These are phyloP conservation scores for Exophiala sideris DNA, from an alignment of 2,329 filamentous ascomycete genomes.

Conservation along the genomic window DNA sequence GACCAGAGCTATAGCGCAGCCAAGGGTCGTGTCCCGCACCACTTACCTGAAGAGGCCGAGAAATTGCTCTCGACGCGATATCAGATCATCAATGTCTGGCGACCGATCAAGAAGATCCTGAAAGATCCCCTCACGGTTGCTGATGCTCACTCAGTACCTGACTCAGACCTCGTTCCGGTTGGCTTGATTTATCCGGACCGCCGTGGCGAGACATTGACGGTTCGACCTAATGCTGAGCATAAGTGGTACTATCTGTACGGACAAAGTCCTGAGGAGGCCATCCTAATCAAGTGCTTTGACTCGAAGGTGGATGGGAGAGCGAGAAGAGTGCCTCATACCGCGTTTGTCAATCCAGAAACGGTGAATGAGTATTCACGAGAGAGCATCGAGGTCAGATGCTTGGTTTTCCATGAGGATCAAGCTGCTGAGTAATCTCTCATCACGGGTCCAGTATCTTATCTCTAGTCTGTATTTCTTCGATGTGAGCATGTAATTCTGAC, in stretches of 20 bases:
- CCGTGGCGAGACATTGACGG: slow-evolving; percentile 49
- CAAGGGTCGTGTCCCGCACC: slow-evolving; percentile 41
- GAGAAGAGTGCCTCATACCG: slow-evolving; percentile 54
- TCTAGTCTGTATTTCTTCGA: not conserved
- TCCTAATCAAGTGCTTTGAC: slow-evolving; percentile 62
- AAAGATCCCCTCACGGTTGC: slow-evolving; percentile 56
- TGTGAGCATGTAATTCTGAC: too few relatives aligned
- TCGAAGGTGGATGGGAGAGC: slow-evolving; percentile 53
- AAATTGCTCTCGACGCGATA: slow-evolving; percentile 43
- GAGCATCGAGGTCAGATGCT: slow-evolving; percentile 56
- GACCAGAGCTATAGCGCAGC: slow-evolving; percentile 49
- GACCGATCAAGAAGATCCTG: slow-evolving; percentile 50
- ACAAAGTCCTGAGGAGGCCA: slow-evolving; percentile 53
- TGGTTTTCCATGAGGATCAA: slow-evolving; percentile 30
- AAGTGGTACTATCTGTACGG: slow-evolving; percentile 54
- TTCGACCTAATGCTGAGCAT: slow-evolving; percentile 43
- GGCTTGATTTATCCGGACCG: slow-evolving; percentile 52
- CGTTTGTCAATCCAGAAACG: slow-evolving; percentile 52
- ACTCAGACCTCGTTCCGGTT: slow-evolving; percentile 50
- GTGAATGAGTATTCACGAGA: slow-evolving; percentile 43
- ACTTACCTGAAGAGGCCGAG: slow-evolving; percentile 44
- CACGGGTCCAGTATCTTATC: not conserved
- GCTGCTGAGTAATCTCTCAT: slow-evolving; percentile 25
- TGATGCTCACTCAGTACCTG: slow-evolving; percentile 49
- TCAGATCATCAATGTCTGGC: slow-evolving; percentile 54